Conservation (phyloP, 169 alveolate genomes). For the Plasmodium yoelii region DNA sequence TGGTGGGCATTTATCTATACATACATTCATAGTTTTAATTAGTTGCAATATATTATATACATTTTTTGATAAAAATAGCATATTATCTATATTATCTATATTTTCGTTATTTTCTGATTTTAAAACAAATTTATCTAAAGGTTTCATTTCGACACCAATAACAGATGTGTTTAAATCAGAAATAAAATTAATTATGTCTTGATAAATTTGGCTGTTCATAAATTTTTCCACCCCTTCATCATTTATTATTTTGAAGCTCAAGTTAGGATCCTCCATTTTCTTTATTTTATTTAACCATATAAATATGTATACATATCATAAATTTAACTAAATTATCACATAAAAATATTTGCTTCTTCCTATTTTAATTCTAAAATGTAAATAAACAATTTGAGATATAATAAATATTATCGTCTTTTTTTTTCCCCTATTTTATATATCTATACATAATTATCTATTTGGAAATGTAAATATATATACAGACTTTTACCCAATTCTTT, state of each 20-base stretch:
- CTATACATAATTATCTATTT: too few relatives aligned
- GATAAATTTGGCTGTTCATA: constrained; percentile 25
- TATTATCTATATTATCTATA: constrained; percentile 9
- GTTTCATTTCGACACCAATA: constrained; percentile 54
- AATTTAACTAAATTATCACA: too few relatives aligned
- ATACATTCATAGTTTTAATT: constrained; percentile 31
- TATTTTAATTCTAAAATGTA: too few relatives aligned
- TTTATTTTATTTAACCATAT: neutral
- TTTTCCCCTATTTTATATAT: too few relatives aligned
- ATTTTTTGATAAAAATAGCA: constrained; percentile 38
- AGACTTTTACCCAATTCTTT: too few relatives aligned
- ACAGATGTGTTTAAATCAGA: constrained; percentile 42
- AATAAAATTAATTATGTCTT: constrained; percentile 41
- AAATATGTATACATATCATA: too few relatives aligned
- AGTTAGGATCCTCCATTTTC: constrained; percentile 4
- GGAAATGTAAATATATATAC: too few relatives aligned
- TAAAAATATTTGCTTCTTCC: too few relatives aligned
- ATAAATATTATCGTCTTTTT: too few relatives aligned
- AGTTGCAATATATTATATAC: constrained; percentile 33
- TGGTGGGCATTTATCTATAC: constrained; percentile 88
- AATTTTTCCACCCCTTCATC: constrained; percentile 52
- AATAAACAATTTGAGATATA: too few relatives aligned
- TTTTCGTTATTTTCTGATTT: neutral
- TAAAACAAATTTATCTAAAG: constrained; percentile 19
- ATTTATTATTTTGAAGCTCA: constrained; percentile 38